A percentile compares a stretch with the other conserved stretches of the same genome.
phyloP scores from a whole-genome alignment of 108 stramenopile species.

The Nitzschia inconspicua region DNA sequence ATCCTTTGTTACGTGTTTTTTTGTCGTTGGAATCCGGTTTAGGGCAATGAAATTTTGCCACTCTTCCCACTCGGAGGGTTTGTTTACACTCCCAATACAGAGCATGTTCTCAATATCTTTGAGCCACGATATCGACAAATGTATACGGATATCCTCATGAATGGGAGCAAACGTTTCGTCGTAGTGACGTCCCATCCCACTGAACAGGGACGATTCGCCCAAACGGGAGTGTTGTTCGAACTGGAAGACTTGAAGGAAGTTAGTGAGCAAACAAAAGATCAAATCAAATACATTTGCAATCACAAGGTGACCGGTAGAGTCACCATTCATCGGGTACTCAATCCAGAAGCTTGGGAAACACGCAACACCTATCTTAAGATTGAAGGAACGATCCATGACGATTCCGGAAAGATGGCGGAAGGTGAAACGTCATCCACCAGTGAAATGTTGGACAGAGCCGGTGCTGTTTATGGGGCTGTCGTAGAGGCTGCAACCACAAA shows the following conservation, averaged over 20 bases:
- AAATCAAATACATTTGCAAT: constrained; percentile 87
- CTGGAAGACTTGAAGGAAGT: constrained; percentile 86
- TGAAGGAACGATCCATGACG: constrained; percentile 71
- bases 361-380: constrained; percentile 76
- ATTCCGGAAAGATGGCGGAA: constrained; percentile 47
- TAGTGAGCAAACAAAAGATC: constrained; percentile 73
- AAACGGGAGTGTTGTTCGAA: constrained; percentile 76
- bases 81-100: constrained; percentile 86
- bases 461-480: constrained; percentile 33
- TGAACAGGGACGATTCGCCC: constrained; percentile 71
- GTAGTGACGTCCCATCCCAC: constrained; percentile 75
- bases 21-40: too few relatives aligned
- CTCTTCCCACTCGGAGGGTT: constrained; percentile 83
- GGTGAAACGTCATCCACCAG: constrained; percentile 1
- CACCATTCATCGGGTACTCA: constrained; percentile 61
- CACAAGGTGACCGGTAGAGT: constrained; percentile 82
- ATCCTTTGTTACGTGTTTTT: not conserved
- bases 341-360: constrained; percentile 70
- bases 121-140: constrained; percentile 90
- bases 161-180: constrained; percentile 80
- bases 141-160: constrained; percentile 89
- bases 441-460: too few relatives aligned
- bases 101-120: constrained; percentile 86
- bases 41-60: constrained; percentile 62
- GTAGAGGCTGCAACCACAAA: constrained; percentile 19